Evolutionary conservation across 768 basidiomycete genomes (phyloP), one percentile per base, ranked within the genome.

Genomic region (Termitomyces eurrhizus): DNA sequence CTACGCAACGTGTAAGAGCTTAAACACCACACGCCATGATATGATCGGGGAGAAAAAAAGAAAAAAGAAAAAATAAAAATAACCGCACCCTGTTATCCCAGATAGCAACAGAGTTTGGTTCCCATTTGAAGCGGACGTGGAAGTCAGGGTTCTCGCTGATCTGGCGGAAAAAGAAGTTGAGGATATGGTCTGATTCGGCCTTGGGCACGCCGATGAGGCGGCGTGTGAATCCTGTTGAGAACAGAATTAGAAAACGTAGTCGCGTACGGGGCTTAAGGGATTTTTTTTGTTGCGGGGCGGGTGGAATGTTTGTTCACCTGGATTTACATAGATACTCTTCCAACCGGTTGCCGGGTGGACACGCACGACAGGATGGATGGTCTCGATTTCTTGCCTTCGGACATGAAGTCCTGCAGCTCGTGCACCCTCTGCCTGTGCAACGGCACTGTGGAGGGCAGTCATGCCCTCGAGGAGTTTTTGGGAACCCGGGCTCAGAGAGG

Each of bases 331-430:
- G 62, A 94, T 74, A 60, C 84, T 86, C 80, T 93, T 93, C 84
- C 87, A 89, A 13, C 92, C 90, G 0, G 92, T 95, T 1, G 80
- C 86, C 21, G 93, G 92, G 70, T 93, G 88, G 12, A 93, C 90
- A 51, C 92, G 86, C 57, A 94, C 89, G 51, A 94, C 77, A 18
- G 92, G 92, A 70, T 93, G 92, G 36, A 89, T 66, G 4, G 83
- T 82, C 73, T 91, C 89, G 60, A 91, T 73, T 55, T 82, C 79
- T 59, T 88, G 76, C 44, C 92, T 80, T 33, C 90, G 85, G 29
- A 92, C 88, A 56, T 83, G 83, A 50, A 85, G 78, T 6, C 87
- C 88, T 0, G 86, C 87, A 6, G 83, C 86, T 16, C 85, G 80
- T 39, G 89, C 78, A 48, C 90, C 90, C 11, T 91, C 85, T 0